phyloP scores from a whole-genome alignment of 2,329 filamentous ascomycete species.

The Penicillium sp. region DNA sequence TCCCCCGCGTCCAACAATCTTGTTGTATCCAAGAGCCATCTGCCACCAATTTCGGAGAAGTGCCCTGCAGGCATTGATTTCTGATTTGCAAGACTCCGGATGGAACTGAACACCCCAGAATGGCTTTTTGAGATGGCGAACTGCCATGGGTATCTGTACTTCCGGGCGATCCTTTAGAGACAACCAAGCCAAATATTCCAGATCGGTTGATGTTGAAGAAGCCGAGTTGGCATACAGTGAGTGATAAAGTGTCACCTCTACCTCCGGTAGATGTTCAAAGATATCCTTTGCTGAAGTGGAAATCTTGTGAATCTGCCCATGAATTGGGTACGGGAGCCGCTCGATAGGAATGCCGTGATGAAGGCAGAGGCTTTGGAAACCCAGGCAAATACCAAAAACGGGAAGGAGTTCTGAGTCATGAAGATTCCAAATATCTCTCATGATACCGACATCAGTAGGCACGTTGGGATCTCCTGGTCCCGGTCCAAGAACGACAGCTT shows the following conservation, averaged over 20 bases:
- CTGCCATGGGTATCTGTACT: constrained; percentile 61
- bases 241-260: constrained; percentile 71
- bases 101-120: constrained; percentile 88
- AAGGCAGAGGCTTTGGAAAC: constrained; percentile 71
- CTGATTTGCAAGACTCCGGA: constrained; percentile 78
- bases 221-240: constrained; percentile 46
- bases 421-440: constrained; percentile 65
- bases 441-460: constrained; percentile 70
- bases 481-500: constrained; percentile 81
- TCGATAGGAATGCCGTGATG: constrained; percentile 59
- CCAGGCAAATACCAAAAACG: constrained; percentile 78
- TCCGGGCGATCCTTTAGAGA: constrained; percentile 32
- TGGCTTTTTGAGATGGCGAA: constrained; percentile 58
- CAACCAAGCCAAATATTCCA: constrained; percentile 56
- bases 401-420: constrained; percentile 55
- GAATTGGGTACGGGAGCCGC: constrained; percentile 62
- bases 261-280: constrained; percentile 52
- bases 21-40: constrained; percentile 55
- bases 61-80: constrained; percentile 47
- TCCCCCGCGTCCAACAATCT: constrained; percentile 21
- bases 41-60: constrained; percentile 70
- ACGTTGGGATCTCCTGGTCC: constrained; percentile 74
- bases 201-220: constrained; percentile 23
- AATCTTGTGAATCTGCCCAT: constrained; percentile 69
- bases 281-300: constrained; percentile 54